Base-by-base conservation (phyloP, 495 filamentous ascomycete species). In the Lineolata rhizophorae region DNA sequence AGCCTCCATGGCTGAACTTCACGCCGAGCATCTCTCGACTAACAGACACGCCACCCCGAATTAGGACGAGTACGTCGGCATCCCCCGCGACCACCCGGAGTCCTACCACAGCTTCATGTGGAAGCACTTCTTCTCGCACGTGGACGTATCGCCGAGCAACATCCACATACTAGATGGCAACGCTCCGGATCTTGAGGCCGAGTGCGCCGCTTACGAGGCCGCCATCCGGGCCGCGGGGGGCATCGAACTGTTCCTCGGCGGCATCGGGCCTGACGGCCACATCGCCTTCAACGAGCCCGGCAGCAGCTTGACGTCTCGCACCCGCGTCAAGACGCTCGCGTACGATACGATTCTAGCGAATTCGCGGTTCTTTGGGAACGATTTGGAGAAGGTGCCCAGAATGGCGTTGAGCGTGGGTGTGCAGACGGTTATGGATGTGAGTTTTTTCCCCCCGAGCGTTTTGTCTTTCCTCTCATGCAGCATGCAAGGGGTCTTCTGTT, bases 41-140 rank as follows among this genome's bases (percentile, higher is more conserved):
- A 17, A 43, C 29, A 8, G 29, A 8, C 9, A 9, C 2, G 25
- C 10, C 28, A 34, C n/a, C n/a, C n/a, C n/a, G n/a, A n/a, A n/a
- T n/a, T n/a, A 84, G 77, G 80, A 85, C 53, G 79, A 90, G 56
- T 90, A 85, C 49, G 72, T 85, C 43, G 73, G 74, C 25, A 64
- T 90, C 34, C 73, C 79, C 18, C 65, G 72, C 37, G 76, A 81
- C 39, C 78, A 85, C 48, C 75, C 78, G 8, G 68, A 83, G 49
- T 76, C 67, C 47, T 85, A 85, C 55, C 79, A 84, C 57, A 73
- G 70, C 34, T 90, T 84, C 58, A 85, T 90, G 80, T 84, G 78
- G 60, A 76, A 73, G 53, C 63, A 85, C 52, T 80, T 85, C 63
- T 90, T 90, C 59, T 76, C 73, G 2, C 78, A 85, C 48, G 71